A percentile compares a stretch with the other conserved stretches of the same genome.
Evolutionary conservation across 2,329 filamentous ascomycete genomes (phyloP).

Genomic region (Curvularia sp.): DNA sequence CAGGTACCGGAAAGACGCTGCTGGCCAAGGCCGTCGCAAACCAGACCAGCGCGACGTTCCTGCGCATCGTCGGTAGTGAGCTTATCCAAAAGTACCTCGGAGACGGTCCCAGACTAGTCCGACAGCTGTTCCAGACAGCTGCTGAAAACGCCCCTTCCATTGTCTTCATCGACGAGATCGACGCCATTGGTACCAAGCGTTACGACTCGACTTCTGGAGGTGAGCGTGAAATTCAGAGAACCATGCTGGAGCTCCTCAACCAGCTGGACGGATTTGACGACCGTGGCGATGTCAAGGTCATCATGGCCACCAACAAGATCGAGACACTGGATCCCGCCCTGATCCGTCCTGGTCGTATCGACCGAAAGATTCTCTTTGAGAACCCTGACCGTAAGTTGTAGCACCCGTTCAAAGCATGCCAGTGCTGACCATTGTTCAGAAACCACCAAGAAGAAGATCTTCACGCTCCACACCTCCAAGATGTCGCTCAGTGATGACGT

Average conservation of each 20-base stretch:
- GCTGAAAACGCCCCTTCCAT: slow-evolving; percentile 96
- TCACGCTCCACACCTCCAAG: slow-evolving; percentile 96
- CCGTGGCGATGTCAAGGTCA: slow-evolving; percentile 97
- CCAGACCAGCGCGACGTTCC: slow-evolving; percentile 97
- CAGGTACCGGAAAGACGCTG: slow-evolving; percentile 95
- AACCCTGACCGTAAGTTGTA: slow-evolving; percentile 69
- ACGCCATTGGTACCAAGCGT: slow-evolving; percentile 97
- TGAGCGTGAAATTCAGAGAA: slow-evolving; percentile 96
- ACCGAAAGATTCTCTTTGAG: slow-evolving; percentile 90
- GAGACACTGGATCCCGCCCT: slow-evolving; percentile 95
- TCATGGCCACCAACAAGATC: slow-evolving; percentile 99
- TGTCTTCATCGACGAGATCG: slow-evolving; percentile 99
- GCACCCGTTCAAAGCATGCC: not conserved
- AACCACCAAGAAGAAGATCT: slow-evolving; percentile 97
- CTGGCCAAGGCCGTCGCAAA: slow-evolving; percentile 97
- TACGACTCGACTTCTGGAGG: slow-evolving; percentile 97
- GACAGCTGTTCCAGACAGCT: slow-evolving; percentile 95
- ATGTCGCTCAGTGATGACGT: slow-evolving; percentile 97
- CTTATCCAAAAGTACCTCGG: slow-evolving; percentile 98
- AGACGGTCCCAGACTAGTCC: slow-evolving; percentile 91
- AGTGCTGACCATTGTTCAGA: slow-evolving; percentile 70
- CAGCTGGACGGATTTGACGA: slow-evolving; percentile 99
- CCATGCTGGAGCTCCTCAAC: slow-evolving; percentile 97
- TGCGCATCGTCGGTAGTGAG: slow-evolving; percentile 96
- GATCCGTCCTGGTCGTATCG: slow-evolving; percentile 96